Percentiles rank a stretch among this genome's conserved stretches.
Conservation (phyloP, 805 yeast genomes). For the Pichia manshurica region DNA sequence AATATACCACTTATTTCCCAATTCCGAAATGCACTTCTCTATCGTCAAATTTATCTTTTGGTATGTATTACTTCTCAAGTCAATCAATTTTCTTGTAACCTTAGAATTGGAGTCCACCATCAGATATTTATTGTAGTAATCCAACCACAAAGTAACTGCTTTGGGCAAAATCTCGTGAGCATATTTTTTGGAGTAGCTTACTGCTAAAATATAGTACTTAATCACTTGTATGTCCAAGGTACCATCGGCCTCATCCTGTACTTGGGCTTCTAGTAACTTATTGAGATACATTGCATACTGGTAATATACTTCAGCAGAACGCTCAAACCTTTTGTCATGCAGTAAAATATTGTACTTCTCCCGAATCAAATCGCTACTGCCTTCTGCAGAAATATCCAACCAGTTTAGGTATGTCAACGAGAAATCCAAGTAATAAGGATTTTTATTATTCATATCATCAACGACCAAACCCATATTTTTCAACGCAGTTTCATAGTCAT, state of each 20-base stretch:
- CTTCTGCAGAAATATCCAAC: slow-evolving; percentile 81
- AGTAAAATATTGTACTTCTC: slow-evolving; percentile 61
- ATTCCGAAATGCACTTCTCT: slow-evolving; percentile 23
- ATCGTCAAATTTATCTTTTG: slow-evolving; percentile 7
- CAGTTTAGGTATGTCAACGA: slow-evolving; percentile 79
- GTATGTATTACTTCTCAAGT: slow-evolving; percentile 7
- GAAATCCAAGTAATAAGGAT: slow-evolving; percentile 32
- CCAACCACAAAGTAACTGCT: slow-evolving; percentile 87
- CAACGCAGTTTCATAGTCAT: slow-evolving; percentile 80
- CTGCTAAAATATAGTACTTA: slow-evolving; percentile 50
- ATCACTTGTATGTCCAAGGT: slow-evolving; percentile 52
- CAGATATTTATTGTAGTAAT: slow-evolving; percentile 45
- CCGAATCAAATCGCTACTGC: slow-evolving; percentile 67
- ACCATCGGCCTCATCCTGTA: slow-evolving; percentile 36
- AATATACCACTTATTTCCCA: slow-evolving; percentile 60
- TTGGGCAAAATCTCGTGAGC: slow-evolving; percentile 80
- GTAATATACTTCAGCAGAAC: slow-evolving; percentile 63
- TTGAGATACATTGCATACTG: slow-evolving; percentile 74
- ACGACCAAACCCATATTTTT: slow-evolving; percentile 47
- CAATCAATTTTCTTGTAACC: slow-evolving; percentile 1
- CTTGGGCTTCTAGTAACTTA: slow-evolving; percentile 65
- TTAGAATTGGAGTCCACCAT: not conserved
- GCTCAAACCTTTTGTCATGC: slow-evolving; percentile 34
- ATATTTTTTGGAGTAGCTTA: slow-evolving; percentile 45
- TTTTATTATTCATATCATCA: slow-evolving; percentile 15